Conservation (phyloP, 106 monocot genomes). For the Gastrodia elata region DNA sequence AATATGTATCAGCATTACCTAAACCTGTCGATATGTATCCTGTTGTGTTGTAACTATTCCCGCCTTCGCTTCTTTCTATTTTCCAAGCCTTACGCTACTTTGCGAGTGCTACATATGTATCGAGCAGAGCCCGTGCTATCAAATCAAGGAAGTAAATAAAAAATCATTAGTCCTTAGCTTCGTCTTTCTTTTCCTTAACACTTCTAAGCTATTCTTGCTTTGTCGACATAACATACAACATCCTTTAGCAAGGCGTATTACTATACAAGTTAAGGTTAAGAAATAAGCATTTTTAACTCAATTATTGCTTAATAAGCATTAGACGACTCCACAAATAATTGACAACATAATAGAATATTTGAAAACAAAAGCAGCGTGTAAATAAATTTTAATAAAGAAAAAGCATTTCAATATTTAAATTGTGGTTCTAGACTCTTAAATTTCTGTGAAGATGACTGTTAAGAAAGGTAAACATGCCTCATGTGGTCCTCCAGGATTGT, state of each 20-base stretch:
- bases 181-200: too few relatives aligned
- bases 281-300: background rate
- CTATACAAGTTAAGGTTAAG: background rate
- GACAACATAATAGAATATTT: background rate
- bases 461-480: conserved; percentile 25
- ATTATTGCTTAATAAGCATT: background rate
- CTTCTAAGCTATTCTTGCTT: background rate
- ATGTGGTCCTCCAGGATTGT: conserved; percentile 94
- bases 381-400: conserved; percentile 4
- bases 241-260: background rate
- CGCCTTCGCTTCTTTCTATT: too few relatives aligned
- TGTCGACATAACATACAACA: background rate
- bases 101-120: too few relatives aligned
- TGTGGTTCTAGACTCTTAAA: background rate
- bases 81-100: too few relatives aligned
- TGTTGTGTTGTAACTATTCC: too few relatives aligned
- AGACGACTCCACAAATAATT: background rate
- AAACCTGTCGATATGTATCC: too few relatives aligned
- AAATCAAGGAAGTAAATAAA: too few relatives aligned
- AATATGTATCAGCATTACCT: too few relatives aligned
- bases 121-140: too few relatives aligned
- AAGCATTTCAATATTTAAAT: background rate
- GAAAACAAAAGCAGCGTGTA: background rate
- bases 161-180: too few relatives aligned
- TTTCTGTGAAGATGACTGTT: background rate